Evolutionary conservation across 2,329 filamentous ascomycete genomes (phyloP).

Genomic region (Fusarium decemcellulare): DNA sequence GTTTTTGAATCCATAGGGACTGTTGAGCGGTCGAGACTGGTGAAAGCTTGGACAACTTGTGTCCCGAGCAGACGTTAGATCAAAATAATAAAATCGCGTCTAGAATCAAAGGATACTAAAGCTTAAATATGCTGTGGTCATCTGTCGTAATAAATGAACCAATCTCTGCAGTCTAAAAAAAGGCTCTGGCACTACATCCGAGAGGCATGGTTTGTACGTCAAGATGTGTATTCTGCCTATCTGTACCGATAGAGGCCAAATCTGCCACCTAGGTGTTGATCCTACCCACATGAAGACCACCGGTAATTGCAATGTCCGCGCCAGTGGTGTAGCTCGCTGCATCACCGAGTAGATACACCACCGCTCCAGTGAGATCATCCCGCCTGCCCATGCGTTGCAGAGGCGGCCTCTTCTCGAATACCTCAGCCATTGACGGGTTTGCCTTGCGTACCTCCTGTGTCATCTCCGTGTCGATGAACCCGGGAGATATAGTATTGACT

Average conservation of each 20-base stretch:
- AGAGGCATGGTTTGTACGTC: too few species aligned
- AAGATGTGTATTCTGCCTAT: background rate
- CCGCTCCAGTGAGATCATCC: conserved; percentile 57
- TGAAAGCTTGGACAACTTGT: too few species aligned
- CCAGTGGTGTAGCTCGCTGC: conserved; percentile 57
- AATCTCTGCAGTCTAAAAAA: too few species aligned
- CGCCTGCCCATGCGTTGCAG: conserved; percentile 55
- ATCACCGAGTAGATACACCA: conserved; percentile 58
- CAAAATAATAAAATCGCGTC: too few species aligned
- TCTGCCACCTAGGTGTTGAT: background rate
- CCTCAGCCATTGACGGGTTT: conserved; percentile 49
- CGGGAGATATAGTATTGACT: conserved; percentile 55
- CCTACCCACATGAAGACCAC: conserved; percentile 55
- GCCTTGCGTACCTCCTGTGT: conserved; percentile 45
- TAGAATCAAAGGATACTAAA: too few species aligned
- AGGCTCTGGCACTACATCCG: too few species aligned
- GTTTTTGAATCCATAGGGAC: too few species aligned
- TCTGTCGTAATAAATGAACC: too few species aligned
- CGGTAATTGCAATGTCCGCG: conserved; percentile 58
- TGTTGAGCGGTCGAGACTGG: too few species aligned
- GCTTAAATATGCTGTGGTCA: too few species aligned
- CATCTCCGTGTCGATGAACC: conserved; percentile 54
- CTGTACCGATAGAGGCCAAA: background rate
- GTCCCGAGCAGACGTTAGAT: too few species aligned
- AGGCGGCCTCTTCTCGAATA: conserved; percentile 53